Evolutionary conservation across 805 yeast genomes (phyloP).

Genomic region (Metschnikowia continentalis): DNA sequence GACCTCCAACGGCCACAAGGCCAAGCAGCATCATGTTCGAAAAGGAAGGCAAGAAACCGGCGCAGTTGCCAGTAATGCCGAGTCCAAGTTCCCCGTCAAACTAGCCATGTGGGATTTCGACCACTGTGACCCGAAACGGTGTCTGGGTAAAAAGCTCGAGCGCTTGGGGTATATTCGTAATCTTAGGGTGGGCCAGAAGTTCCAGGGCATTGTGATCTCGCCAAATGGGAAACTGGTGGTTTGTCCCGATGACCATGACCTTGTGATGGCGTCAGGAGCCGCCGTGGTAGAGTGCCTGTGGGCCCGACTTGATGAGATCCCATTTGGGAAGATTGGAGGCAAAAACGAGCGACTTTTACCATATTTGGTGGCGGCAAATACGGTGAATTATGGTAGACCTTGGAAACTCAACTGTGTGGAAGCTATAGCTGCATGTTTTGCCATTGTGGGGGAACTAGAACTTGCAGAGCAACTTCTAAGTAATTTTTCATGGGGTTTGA

Average conservation of each 20-base stretch:
- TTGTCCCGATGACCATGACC: constrained; percentile 76
- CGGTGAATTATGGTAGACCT: constrained; percentile 94
- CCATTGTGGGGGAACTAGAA: constrained; percentile 84
- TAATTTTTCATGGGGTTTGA: constrained; percentile 92
- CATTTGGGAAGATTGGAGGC: constrained; percentile 90
- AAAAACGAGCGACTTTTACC: constrained; percentile 83
- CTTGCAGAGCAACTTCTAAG: constrained; percentile 78
- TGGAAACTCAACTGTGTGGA: constrained; percentile 96
- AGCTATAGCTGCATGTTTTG: constrained; percentile 95
- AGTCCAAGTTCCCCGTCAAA: constrained; percentile 64
- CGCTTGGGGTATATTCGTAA: constrained; percentile 78
- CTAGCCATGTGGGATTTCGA: constrained; percentile 99
- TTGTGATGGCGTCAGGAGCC: constrained; percentile 80
- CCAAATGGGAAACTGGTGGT: constrained; percentile 91
- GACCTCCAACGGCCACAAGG: constrained; percentile 55
- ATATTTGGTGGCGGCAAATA: constrained; percentile 91
- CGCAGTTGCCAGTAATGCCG: constrained; percentile 17
- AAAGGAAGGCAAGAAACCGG: constrained; percentile 34
- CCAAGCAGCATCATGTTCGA: constrained; percentile 48
- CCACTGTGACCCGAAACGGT: constrained; percentile 97
- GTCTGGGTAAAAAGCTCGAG: constrained; percentile 92
- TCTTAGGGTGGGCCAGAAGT: constrained; percentile 88
- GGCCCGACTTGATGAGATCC: constrained; percentile 98
- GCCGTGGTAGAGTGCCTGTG: constrained; percentile 98
- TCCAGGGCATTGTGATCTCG: constrained; percentile 83